A percentile compares a stretch with the other conserved stretches of the same genome.
Conservation (phyloP, 306 rosid genomes). For the Amphicarpaea edgeworthii region DNA sequence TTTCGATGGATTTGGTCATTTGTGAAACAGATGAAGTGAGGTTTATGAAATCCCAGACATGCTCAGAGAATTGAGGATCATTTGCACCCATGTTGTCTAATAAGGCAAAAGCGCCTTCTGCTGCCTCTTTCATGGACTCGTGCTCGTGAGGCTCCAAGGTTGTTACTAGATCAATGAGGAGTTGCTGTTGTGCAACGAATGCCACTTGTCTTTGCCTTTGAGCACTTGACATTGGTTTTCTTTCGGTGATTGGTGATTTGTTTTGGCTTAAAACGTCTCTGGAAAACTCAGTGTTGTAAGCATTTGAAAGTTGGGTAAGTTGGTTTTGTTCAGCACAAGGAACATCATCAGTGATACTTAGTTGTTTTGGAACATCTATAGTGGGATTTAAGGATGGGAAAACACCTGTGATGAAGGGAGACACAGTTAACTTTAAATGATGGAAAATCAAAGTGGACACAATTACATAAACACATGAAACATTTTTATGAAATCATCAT, state of each 20-base stretch:
- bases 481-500: slow-evolving; percentile 32
- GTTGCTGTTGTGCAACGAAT: neutral
- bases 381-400: slow-evolving; percentile 39
- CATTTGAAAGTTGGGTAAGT: too few species aligned
- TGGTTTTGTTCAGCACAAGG: neutral
- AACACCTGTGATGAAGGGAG: slow-evolving; percentile 34
- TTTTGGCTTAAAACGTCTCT: neutral
- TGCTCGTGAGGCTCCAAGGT: slow-evolving; percentile 1
- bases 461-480: neutral
- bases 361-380: slow-evolving; percentile 21
- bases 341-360: neutral
- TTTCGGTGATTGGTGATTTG: slow-evolving; percentile 1
- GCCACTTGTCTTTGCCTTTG: slow-evolving; percentile 30
- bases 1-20: neutral
- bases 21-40: neutral
- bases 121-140: slow-evolving; percentile 36
- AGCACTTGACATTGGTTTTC: slow-evolving; percentile 33
- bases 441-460: neutral
- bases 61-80: slow-evolving; percentile 11
- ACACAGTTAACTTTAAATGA: neutral
- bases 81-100: neutral
- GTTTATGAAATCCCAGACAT: slow-evolving; percentile 39
- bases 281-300: neutral
- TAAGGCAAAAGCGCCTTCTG: slow-evolving; percentile 17
- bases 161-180: slow-evolving; percentile 30